A percentile compares a stretch with the other conserved stretches of the same genome.
These are phyloP conservation scores for Suhomyces wounanorum DNA, from an alignment of 1,139 yeast genomes.

Conservation along the genomic window DNA sequence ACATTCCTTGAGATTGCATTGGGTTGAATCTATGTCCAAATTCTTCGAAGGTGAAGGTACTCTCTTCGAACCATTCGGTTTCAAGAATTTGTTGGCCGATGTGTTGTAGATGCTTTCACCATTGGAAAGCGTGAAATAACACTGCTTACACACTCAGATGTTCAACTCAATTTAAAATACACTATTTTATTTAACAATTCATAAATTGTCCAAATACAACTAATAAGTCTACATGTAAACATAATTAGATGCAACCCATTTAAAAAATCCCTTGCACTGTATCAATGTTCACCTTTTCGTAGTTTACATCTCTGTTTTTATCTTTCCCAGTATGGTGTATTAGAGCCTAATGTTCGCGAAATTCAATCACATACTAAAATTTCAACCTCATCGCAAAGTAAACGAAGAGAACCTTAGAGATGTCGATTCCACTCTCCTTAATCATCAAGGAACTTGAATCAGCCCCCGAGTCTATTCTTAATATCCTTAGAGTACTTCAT, in stretches of 20 bases:
- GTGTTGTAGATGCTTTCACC: slow-evolving; percentile 21
- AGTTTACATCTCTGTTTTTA: too few relatives aligned
- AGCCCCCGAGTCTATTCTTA: slow-evolving; percentile 38
- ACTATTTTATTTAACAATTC: neutral
- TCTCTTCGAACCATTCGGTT: slow-evolving; percentile 69
- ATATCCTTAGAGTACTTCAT: slow-evolving; percentile 35
- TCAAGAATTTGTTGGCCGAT: slow-evolving; percentile 39
- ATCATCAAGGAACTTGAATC: slow-evolving; percentile 39
- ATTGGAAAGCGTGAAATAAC: neutral
- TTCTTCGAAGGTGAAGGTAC: slow-evolving; percentile 83
- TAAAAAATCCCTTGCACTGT: too few relatives aligned
- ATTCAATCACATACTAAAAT: neutral
- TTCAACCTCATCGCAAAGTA: slow-evolving; percentile 1
- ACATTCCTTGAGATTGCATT: slow-evolving; percentile 79
- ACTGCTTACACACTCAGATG: neutral
- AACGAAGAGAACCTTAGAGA: slow-evolving; percentile 6
- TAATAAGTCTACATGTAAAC: too few relatives aligned
- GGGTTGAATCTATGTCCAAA: slow-evolving; percentile 89
- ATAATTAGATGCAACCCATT: too few relatives aligned
- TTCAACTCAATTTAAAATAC: neutral
- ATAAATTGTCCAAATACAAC: neutral
- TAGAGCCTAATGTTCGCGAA: too few relatives aligned
- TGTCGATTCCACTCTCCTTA: slow-evolving; percentile 39
- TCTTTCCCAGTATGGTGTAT: too few relatives aligned
- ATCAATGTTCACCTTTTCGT: too few relatives aligned